Percentiles rank a stretch among this genome's conserved stretches.
Conservation (phyloP, 164 flowering plant genomes). For the Vitis amurensis region DNA sequence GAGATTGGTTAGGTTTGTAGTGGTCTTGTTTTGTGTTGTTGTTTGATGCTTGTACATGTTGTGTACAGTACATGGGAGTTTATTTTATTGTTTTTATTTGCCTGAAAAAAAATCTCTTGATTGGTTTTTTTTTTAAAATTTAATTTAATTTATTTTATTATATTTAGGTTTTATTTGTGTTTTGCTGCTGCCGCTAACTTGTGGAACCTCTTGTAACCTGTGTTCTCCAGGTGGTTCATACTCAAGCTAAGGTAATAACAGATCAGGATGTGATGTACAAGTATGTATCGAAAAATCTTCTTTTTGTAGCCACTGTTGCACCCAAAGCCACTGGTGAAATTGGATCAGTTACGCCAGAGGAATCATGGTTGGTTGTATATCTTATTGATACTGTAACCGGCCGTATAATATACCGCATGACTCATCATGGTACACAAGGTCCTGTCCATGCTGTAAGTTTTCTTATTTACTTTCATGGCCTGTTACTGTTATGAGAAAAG, state of each 20-base stretch:
- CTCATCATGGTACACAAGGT: conserved; percentile 77
- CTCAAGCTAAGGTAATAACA: conserved; percentile 82
- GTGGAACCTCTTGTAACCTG: background rate
- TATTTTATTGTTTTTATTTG: no score
- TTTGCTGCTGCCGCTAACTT: background rate
- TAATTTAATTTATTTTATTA: no score
- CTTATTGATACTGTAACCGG: conserved; percentile 70
- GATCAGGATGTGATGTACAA: conserved; percentile 91
- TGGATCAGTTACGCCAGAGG: conserved; percentile 88
- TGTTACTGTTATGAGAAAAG: background rate
- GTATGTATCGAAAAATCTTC: conserved; percentile 80
- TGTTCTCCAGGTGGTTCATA: conserved; percentile 76
- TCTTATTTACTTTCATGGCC: conserved; percentile 2
- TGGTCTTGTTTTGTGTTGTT: no score
- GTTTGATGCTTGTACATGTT: no score
- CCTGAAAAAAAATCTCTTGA: no score
- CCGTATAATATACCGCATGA: conserved; percentile 70
- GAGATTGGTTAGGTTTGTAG: no score
- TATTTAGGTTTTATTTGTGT: background rate
- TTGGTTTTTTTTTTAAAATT: background rate
- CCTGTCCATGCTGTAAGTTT: conserved; percentile 93
- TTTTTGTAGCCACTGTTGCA: conserved; percentile 85
- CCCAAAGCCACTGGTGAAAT: conserved; percentile 81
- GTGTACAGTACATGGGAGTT: no score
- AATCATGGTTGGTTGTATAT: conserved; percentile 65